Conservation (phyloP, 306 rosid species). For the Fragaria nilgerrensis region DNA sequence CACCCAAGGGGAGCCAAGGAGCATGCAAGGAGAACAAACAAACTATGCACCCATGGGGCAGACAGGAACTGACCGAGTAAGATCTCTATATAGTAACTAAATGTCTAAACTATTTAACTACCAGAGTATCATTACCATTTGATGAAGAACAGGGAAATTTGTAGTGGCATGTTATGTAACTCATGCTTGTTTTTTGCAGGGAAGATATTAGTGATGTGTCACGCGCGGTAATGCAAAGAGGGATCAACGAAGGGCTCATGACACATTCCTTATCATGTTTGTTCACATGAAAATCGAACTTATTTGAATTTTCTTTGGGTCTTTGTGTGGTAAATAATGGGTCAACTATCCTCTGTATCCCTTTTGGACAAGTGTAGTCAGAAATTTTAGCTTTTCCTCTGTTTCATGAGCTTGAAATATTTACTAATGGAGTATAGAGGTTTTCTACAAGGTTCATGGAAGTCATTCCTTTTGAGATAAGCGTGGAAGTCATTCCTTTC, state of each 20-base stretch:
- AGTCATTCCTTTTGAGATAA: too few relatives aligned
- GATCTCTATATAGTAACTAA: conserved; percentile 12
- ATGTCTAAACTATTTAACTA: neutral
- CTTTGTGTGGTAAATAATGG: conserved; percentile 2
- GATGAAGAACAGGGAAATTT: neutral
- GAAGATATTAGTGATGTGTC: conserved; percentile 40
- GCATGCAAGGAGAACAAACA: conserved; percentile 34
- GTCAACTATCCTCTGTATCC: neutral
- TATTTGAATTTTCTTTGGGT: neutral
- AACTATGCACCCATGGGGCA: conserved; percentile 29
- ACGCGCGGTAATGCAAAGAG: neutral
- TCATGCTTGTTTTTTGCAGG: conserved; percentile 39
- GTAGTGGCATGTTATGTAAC: neutral
- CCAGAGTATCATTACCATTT: neutral
- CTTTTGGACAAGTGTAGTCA: neutral
- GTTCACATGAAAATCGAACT: neutral
- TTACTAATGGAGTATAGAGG: neutral
- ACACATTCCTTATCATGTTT: neutral
- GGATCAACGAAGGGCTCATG: neutral
- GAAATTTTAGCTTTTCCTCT: neutral
- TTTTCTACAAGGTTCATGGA: neutral
- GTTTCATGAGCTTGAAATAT: conserved; percentile 11
- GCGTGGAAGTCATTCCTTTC: too few relatives aligned
- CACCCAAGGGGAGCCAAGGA: conserved; percentile 29
- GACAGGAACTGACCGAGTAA: conserved; percentile 33